Conservation (phyloP, 2,329 filamentous ascomycete genomes). For the Claviceps arundinis region DNA sequence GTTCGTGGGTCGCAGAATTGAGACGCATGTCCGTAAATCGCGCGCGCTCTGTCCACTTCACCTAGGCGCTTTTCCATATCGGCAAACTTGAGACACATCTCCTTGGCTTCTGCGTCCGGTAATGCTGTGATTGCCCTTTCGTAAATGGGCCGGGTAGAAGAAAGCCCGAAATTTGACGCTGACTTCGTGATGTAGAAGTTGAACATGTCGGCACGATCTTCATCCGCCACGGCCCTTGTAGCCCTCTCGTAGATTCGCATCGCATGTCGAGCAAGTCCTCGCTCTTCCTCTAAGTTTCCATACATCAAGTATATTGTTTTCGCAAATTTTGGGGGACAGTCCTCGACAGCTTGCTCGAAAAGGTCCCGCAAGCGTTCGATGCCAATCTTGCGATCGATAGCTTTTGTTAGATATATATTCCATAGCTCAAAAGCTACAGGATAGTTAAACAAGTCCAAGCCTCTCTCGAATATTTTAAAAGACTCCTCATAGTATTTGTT, state of each 20-base stretch:
- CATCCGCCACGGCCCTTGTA: constrained; percentile 85
- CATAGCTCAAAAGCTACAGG: constrained; percentile 96
- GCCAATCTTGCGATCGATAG: constrained; percentile 87
- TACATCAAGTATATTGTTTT: constrained; percentile 98
- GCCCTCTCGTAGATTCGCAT: constrained; percentile 99
- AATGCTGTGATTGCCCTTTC: constrained; percentile 90
- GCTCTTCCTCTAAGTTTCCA: constrained; percentile 89
- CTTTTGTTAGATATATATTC: constrained; percentile 97
- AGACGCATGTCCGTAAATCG: constrained; percentile 91
- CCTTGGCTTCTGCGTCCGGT: constrained; percentile 81
- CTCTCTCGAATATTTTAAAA: constrained; percentile 95
- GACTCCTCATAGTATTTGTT: constrained; percentile 92
- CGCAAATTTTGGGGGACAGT: constrained; percentile 87
- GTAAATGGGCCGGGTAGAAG: constrained; percentile 89
- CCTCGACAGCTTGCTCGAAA: constrained; percentile 93
- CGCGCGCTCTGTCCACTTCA: constrained; percentile 86
- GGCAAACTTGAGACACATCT: constrained; percentile 98
- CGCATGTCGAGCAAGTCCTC: constrained; percentile 84
- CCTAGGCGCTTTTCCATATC: constrained; percentile 88
- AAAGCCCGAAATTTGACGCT: constrained; percentile 91
- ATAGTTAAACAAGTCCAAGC: constrained; percentile 95
- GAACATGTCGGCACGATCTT: constrained; percentile 94
- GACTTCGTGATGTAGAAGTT: constrained; percentile 99
- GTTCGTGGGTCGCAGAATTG: constrained; percentile 96
- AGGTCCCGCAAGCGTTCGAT: constrained; percentile 90